phyloP scores from a whole-genome alignment of 2,329 filamentous ascomycete genomes.

The Herpotrichia juniperi region DNA sequence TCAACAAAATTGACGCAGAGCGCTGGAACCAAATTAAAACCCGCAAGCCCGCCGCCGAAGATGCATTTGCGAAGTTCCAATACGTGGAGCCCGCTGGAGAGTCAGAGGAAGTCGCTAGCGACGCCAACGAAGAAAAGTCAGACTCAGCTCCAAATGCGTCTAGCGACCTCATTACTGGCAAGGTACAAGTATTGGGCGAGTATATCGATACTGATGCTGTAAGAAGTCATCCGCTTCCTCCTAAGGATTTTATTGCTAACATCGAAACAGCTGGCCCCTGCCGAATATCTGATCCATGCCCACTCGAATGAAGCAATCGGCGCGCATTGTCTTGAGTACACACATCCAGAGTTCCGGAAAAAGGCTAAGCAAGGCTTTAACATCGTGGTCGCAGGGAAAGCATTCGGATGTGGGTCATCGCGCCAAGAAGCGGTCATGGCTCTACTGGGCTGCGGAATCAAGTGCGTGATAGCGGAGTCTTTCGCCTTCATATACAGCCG shows the following conservation, averaged over 20 bases:
- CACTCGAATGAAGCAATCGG: constrained; percentile 44
- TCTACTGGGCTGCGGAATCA: constrained; percentile 37
- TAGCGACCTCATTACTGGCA: constrained; percentile 33
- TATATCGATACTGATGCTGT: constrained; percentile 55
- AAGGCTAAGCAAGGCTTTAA: constrained; percentile 44
- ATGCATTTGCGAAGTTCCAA: neutral
- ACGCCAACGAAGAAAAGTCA: neutral
- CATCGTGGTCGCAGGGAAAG: constrained; percentile 54
- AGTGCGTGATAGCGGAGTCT: constrained; percentile 52
- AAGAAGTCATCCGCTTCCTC: constrained; percentile 15
- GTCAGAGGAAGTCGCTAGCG: neutral
- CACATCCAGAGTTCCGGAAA: constrained; percentile 49
- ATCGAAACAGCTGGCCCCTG: constrained; percentile 42
- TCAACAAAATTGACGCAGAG: constrained; percentile 33
- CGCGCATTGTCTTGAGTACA: constrained; percentile 49
- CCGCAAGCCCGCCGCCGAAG: neutral
- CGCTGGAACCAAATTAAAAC: constrained; percentile 5
- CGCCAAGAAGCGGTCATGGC: constrained; percentile 53
- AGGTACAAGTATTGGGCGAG: constrained; percentile 50
- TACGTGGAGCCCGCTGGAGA: constrained; percentile 14
- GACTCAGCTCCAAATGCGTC: neutral
- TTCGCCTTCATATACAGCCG: constrained; percentile 56
- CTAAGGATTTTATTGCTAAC: neutral
- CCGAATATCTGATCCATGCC: constrained; percentile 42
- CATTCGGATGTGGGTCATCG: constrained; percentile 55